Conservation (phyloP, 306 rosid genomes). For the Cicer chorassanicum region DNA sequence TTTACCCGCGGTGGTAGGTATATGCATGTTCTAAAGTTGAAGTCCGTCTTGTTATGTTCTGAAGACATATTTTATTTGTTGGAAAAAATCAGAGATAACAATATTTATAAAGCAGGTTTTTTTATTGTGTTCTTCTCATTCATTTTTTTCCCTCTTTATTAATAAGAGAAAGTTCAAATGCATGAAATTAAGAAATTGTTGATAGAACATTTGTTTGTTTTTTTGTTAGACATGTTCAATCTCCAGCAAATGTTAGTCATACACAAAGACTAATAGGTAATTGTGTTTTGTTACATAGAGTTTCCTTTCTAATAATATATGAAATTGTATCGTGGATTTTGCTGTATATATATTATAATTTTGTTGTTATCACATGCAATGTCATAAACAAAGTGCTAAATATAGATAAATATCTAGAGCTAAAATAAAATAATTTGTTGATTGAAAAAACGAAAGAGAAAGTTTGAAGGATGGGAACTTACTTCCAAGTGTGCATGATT, state of each 20-base stretch:
- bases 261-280: constrained; percentile 1
- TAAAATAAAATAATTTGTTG: background rate
- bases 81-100: too few species aligned
- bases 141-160: background rate
- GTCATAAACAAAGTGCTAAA: background rate
- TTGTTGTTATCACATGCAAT: background rate
- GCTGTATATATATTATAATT: background rate
- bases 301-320: background rate
- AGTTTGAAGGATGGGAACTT: background rate
- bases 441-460: background rate
- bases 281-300: background rate
- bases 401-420: background rate
- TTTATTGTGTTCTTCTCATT: background rate
- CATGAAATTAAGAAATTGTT: background rate
- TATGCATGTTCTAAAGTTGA: background rate
- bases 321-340: background rate
- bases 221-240: background rate
- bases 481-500: too few species aligned
- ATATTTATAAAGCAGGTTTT: too few species aligned
- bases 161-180: background rate
- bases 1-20: constrained; percentile 41
- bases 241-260: background rate
- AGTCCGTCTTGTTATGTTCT: background rate
- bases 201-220: background rate
- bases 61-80: background rate